These are phyloP conservation scores for Phoma sp. DNA, from an alignment of 2,329 filamentous ascomycete genomes.

Conservation along the genomic window DNA sequence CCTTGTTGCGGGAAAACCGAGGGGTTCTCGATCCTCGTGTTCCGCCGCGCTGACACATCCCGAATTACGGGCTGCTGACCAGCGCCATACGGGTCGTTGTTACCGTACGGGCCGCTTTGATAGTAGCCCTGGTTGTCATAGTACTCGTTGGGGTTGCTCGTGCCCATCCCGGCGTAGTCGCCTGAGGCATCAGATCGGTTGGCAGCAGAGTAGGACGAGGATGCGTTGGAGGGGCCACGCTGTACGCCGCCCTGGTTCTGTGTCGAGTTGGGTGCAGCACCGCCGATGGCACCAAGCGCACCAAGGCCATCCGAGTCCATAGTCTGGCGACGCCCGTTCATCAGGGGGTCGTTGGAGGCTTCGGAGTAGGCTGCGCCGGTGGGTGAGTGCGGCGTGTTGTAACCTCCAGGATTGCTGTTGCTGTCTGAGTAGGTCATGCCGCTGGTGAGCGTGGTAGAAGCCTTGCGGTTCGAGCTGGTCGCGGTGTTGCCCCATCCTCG, in stretches of 20 bases:
- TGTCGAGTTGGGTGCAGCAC: conserved; percentile 65
- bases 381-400: conserved; percentile 65
- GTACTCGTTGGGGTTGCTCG: conserved; percentile 58
- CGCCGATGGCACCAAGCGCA: conserved; percentile 65
- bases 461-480: conserved; percentile 73
- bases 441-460: conserved; percentile 87
- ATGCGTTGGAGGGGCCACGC: conserved; percentile 92
- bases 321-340: conserved; percentile 57
- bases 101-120: conserved; percentile 62
- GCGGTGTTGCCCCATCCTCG: conserved; percentile 92
- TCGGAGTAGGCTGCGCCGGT: conserved; percentile 72
- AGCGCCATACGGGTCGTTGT: conserved; percentile 60
- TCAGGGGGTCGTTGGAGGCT: conserved; percentile 71
- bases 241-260: conserved; percentile 73
- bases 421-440: conserved; percentile 76
- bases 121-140: conserved; percentile 66
- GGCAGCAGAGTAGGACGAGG: conserved; percentile 89
- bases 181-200: conserved; percentile 72
- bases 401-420: conserved; percentile 62
- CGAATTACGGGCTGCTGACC: conserved; percentile 81
- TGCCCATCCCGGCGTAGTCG: conserved; percentile 58
- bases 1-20: conserved; percentile 87
- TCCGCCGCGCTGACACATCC: conserved; percentile 89
- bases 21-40: conserved; percentile 93
- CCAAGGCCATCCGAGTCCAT: conserved; percentile 82